These are phyloP conservation scores for Neopestalotiopsis sp. DNA, from an alignment of 2,329 filamentous ascomycete species.

Conservation along the genomic window DNA sequence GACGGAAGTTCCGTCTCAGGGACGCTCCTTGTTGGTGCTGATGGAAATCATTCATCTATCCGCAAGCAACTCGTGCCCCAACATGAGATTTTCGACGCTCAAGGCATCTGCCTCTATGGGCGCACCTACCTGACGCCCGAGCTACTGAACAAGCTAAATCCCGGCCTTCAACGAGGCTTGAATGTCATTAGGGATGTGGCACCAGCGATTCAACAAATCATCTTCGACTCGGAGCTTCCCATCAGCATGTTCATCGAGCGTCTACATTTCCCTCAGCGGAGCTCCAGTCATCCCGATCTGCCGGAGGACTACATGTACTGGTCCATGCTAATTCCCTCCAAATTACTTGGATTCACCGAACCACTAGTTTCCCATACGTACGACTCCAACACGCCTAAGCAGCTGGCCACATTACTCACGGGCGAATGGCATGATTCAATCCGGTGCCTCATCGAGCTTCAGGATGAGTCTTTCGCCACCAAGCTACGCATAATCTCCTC, in stretches of 20 bases:
- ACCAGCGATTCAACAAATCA: not conserved
- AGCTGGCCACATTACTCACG: not conserved
- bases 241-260: slow-evolving; percentile 5
- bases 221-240: not conserved
- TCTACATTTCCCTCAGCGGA: not conserved
- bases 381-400: not conserved
- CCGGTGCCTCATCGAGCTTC: not conserved
- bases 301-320: slow-evolving; percentile 3
- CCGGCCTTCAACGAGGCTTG: not conserved
- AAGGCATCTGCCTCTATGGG: not conserved
- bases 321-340: not conserved
- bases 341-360: not conserved
- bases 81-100: not conserved
- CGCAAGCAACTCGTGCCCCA: slow-evolving; percentile 9
- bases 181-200: not conserved
- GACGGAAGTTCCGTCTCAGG: not conserved
- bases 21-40: not conserved
- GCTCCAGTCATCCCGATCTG: not conserved
- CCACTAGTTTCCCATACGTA: not conserved
- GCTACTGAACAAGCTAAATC: not conserved
- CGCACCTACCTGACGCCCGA: not conserved
- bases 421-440: not conserved
- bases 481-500: not conserved
- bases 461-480: not conserved
- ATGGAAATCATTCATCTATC: slow-evolving; percentile 1